Conservation (phyloP, 495 filamentous ascomycete species). For the Aspergillus hancockii region DNA sequence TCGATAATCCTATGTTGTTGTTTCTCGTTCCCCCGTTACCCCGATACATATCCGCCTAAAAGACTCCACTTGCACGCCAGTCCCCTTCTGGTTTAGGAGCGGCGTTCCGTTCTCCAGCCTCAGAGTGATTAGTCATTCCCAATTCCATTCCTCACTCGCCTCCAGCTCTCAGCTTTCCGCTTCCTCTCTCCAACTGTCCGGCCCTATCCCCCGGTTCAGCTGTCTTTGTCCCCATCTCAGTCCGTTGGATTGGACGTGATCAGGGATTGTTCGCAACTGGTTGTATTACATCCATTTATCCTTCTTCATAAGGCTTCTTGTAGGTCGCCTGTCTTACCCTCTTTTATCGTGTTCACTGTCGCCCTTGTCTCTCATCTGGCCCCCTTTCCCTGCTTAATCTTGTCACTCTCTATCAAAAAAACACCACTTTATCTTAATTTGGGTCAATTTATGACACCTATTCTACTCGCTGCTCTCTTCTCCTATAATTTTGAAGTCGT, state of each 20-base stretch:
- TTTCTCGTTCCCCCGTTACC: too few species aligned
- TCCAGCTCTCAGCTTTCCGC: constrained; percentile 17
- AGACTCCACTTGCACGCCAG: too few species aligned
- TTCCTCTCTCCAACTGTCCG: constrained; percentile 12
- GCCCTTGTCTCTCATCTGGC: constrained; percentile 22
- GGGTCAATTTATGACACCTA: not conserved
- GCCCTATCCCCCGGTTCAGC: constrained; percentile 14
- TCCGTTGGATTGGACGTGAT: constrained; percentile 18
- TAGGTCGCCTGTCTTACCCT: constrained; percentile 45
- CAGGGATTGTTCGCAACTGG: constrained; percentile 15
- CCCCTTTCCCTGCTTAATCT: constrained; percentile 21
- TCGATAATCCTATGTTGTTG: too few species aligned
- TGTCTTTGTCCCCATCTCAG: constrained; percentile 17
- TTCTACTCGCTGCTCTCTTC: constrained; percentile 14
- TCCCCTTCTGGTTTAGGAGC: not conserved
- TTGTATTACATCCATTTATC: constrained; percentile 20
- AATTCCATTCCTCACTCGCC: constrained; percentile 1
- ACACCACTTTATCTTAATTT: not conserved
- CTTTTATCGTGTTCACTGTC: constrained; percentile 23
- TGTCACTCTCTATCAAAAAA: not conserved
- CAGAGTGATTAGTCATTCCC: constrained; percentile 10
- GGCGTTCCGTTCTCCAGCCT: constrained; percentile 3
- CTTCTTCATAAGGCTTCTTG: constrained; percentile 43
- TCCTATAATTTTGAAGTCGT: constrained; percentile 17
- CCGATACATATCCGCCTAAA: too few species aligned